phyloP scores from a whole-genome alignment of 768 basidiomycete species.

The Tephrocybe rancida region DNA sequence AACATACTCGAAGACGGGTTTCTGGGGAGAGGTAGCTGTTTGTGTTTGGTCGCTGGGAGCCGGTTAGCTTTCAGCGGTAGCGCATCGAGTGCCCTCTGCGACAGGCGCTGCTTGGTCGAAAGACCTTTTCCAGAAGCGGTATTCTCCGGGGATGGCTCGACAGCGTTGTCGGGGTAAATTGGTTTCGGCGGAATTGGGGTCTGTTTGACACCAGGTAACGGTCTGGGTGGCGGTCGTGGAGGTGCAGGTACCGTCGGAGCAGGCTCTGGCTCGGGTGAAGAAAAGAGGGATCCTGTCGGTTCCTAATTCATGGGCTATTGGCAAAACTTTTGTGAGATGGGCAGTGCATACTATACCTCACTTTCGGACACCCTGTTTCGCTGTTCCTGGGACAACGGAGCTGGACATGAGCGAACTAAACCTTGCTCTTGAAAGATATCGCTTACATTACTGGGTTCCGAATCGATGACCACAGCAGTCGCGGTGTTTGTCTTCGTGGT shows the following conservation, averaged over 20 bases:
- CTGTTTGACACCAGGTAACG: constrained; percentile 3
- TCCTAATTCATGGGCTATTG: neutral
- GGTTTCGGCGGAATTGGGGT: constrained; percentile 16
- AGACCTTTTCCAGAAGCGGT: constrained; percentile 36
- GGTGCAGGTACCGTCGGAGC: neutral
- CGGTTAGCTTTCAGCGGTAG: constrained; percentile 35
- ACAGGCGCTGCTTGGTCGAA: constrained; percentile 53
- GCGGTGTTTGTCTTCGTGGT: constrained; percentile 2
- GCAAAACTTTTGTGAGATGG: no score
- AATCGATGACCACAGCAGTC: neutral
- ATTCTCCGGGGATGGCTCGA: constrained; percentile 13
- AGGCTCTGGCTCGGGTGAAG: constrained; percentile 4
- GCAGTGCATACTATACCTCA: neutral
- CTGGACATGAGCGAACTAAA: no score
- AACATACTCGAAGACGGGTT: constrained; percentile 17
- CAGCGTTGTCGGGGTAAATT: constrained; percentile 19
- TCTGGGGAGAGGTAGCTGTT: neutral
- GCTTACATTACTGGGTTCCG: neutral
- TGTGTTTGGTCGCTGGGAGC: constrained; percentile 14
- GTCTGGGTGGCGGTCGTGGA: neutral
- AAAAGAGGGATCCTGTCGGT: constrained; percentile 2
- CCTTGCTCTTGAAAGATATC: no score
- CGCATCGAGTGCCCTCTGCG: constrained; percentile 39
- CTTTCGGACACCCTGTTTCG: neutral
- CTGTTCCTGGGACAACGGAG: neutral